Evolutionary conservation across 2,329 filamentous ascomycete genomes (phyloP), one percentile per base, ranked within the genome.

Genomic region (Thelonectria rubi): DNA sequence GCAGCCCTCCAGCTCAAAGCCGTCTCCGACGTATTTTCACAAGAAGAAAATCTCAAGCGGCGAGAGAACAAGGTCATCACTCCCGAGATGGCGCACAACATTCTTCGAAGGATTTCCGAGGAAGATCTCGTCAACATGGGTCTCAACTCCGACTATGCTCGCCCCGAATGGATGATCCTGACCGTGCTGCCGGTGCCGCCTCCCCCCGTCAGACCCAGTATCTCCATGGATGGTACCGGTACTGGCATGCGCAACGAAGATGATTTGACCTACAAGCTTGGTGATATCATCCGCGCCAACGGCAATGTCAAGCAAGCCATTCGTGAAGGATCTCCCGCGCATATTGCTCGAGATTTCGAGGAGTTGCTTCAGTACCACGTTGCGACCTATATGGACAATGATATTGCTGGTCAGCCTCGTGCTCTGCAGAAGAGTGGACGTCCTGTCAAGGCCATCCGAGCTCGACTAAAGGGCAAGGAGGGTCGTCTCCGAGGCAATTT

Each of bases 361-460:
- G 88, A 90, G 65, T 82, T 99, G 32, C 83, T 99, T 39, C 96
- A 99, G 75, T 99, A 97, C 75, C 96, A 99, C 74, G 94, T 99
- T 62, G 96, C 96, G 45, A 99, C 96, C 1, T 97, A 97, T 79
- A 99, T 99, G 96, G 95, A 99, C 79, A 99, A 99, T 73, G 94
- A 99, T 76, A 97, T 98, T 78, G 95, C 96, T 65, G 94, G 94
- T 51, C 90, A 96, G 71, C 95, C 95, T 3, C 93, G 95, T 71
- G 94, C 95, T 3, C 84, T 98, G 74, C 96, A 99, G 75, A 99
- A 99, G 83, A 97, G 93, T 58, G 96, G 96, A 49, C 89, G 96
- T 74, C 94, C 96, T 1, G 91, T 99, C 69, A 99, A 99, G 82
- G 93, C 95, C 15, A 97, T 99, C 68, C 92, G 96, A 72, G 93